A percentile compares a stretch with the other conserved stretches of the same genome.
Conservation (phyloP, 1,139 yeast genomes). For the Blastobotrys illinoisensis region DNA sequence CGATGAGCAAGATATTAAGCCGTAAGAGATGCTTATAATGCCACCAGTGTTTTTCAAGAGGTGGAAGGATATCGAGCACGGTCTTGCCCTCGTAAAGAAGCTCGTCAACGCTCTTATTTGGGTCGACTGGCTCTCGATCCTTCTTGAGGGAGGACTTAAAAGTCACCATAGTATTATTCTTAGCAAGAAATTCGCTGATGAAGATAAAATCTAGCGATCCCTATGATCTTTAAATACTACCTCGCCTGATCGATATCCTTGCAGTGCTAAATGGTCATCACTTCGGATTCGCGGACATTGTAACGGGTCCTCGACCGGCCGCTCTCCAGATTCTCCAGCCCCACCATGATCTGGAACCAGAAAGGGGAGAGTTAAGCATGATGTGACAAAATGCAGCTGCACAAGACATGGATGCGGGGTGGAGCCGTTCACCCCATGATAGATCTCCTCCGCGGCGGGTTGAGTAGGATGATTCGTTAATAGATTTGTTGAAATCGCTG, state of each 20-base stretch:
- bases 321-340: not conserved
- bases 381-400: not conserved
- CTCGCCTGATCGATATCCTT: not conserved
- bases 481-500: too few relatives aligned
- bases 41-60: conserved; percentile 33
- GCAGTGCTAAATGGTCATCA: not conserved
- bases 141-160: not conserved
- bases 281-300: not conserved
- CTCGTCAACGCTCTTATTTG: conserved; percentile 2
- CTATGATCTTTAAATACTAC: not conserved
- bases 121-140: not conserved
- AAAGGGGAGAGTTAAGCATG: not conserved
- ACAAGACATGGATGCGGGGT: not conserved
- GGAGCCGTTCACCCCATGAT: not conserved
- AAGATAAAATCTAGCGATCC: not conserved
- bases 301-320: not conserved
- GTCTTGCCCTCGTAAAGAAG: conserved; percentile 15
- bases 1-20: conserved; percentile 37
- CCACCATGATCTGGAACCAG: not conserved
- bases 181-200: not conserved
- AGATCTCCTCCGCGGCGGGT: not conserved
- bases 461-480: not conserved
- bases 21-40: conserved; percentile 35
- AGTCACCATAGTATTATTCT: not conserved
- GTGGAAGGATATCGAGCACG: conserved; percentile 25